Conservation (phyloP, 352 stramenopile genomes). For the Phytophthora tubulina region DNA sequence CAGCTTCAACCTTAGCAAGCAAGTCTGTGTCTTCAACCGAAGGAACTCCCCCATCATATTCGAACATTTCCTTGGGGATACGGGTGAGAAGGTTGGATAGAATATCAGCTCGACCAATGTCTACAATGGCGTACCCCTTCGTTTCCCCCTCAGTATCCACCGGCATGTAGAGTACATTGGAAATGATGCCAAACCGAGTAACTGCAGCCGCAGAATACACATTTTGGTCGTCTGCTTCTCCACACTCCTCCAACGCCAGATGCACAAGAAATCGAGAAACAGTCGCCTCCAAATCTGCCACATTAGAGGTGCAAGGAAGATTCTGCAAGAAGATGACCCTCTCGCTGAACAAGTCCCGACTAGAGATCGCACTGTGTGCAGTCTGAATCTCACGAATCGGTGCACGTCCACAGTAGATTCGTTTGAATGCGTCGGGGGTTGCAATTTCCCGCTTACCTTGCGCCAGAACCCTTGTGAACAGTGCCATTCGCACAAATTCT, state of each 20-base stretch:
- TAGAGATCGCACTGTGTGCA: constrained; percentile 40
- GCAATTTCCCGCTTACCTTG: constrained; percentile 53
- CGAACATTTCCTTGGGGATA: constrained; percentile 58
- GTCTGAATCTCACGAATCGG: constrained; percentile 67
- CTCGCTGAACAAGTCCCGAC: constrained; percentile 53
- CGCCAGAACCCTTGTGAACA: constrained; percentile 62
- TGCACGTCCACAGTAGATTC: constrained; percentile 64
- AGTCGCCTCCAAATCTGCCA: constrained; percentile 46
- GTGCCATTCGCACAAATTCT: constrained; percentile 66
- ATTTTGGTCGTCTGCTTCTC: constrained; percentile 81
- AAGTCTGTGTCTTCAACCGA: constrained; percentile 54
- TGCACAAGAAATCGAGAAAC: constrained; percentile 73
- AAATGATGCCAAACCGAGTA: constrained; percentile 70
- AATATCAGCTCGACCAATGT: constrained; percentile 76
- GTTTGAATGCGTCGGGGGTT: constrained; percentile 52
- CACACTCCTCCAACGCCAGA: constrained; percentile 76
- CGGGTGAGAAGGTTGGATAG: constrained; percentile 57
- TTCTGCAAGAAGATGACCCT: constrained; percentile 76
- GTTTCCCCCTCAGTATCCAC: constrained; percentile 58
- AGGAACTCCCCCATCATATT: constrained; percentile 67
- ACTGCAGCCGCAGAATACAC: constrained; percentile 74
- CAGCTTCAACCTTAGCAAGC: constrained; percentile 45
- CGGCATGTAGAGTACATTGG: constrained; percentile 67
- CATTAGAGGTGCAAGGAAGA: constrained; percentile 62
- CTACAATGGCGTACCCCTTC: constrained; percentile 69